Evolutionary conservation across 106 monocot genomes (phyloP).

Genomic region (Platanthera zijinensis): DNA sequence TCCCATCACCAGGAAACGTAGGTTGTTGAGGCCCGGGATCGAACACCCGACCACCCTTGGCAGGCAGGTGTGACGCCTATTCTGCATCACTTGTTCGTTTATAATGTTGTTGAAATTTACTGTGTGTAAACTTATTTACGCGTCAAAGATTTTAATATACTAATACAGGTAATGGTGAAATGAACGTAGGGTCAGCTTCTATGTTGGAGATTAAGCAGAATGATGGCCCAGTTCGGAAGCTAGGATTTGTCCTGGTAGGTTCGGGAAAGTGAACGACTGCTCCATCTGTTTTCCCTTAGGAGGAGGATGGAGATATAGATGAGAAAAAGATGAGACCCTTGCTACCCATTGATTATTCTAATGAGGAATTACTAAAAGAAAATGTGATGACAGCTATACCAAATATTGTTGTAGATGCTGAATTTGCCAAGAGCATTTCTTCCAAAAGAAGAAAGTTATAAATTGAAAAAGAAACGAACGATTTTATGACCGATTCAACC

Average conservation of each 20-base stretch:
- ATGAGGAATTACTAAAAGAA: slow-evolving; percentile 71
- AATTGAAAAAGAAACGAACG: slow-evolving; percentile 42
- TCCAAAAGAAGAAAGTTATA: slow-evolving; percentile 64
- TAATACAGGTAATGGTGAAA: slow-evolving; percentile 48
- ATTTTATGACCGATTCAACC: slow-evolving; percentile 40
- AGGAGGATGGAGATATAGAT: slow-evolving; percentile 77
- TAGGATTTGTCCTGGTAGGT: slow-evolving; percentile 79
- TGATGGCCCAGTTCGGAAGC: slow-evolving; percentile 49
- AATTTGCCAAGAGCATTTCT: slow-evolving; percentile 85
- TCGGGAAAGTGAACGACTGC: slow-evolving; percentile 75
- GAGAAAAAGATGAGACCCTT: slow-evolving; percentile 95
- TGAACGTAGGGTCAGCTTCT: slow-evolving; percentile 7
- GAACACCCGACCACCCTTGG: no score
- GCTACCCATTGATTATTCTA: slow-evolving; percentile 93
- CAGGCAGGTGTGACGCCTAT: no score
- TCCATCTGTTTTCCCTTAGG: slow-evolving; percentile 78
- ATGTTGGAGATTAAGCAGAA: slow-evolving; percentile 49
- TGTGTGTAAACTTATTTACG: not conserved
- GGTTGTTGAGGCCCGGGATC: no score
- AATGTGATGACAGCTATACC: slow-evolving; percentile 30
- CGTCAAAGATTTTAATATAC: slow-evolving; percentile 6
- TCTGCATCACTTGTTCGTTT: no score
- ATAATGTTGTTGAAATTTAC: no score
- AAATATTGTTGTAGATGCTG: slow-evolving; percentile 72
- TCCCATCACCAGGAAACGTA: no score